Evolutionary conservation across 2,329 filamentous ascomycete species (phyloP).

Genomic region (Colletotrichum orchidophilum): DNA sequence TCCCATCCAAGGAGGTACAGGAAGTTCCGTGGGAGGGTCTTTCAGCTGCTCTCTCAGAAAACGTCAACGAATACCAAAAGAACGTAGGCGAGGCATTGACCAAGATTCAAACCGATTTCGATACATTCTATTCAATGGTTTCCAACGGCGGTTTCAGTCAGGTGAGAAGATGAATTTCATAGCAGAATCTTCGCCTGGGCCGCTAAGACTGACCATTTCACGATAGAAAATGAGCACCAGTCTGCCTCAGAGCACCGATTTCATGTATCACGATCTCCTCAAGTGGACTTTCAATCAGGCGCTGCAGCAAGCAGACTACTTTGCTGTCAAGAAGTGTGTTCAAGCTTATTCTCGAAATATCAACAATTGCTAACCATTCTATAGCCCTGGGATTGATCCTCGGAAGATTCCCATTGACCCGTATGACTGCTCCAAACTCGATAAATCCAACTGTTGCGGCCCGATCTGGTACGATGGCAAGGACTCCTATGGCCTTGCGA

Average conservation of each 20-base stretch:
- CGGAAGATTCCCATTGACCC: conserved; percentile 4
- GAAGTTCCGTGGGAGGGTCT: conserved; percentile 9
- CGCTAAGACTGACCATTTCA: neutral
- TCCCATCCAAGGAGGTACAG: neutral
- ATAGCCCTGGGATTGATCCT: conserved; percentile 12
- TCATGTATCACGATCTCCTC: conserved; percentile 13
- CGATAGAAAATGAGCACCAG: neutral
- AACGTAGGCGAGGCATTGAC: conserved; percentile 4
- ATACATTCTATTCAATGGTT: neutral
- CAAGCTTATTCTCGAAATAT: too few relatives aligned
- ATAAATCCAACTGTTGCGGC: neutral
- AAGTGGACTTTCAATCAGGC: conserved; percentile 14
- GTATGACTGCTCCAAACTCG: conserved; percentile 2
- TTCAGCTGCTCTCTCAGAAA: neutral
- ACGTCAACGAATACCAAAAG: conserved; percentile 18
- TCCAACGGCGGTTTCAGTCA: neutral
- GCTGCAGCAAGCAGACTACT: neutral
- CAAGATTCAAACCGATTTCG: conserved; percentile 14
- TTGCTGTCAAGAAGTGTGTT: conserved; percentile 17
- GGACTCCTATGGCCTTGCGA: conserved; percentile 14
- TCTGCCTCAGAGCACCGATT: conserved; percentile 9
- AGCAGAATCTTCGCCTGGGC: too few relatives aligned
- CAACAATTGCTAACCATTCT: neutral
- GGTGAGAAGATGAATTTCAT: neutral
- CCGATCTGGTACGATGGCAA: conserved; percentile 23